Percentiles rank a stretch among this genome's conserved stretches.
phyloP scores from a whole-genome alignment of 305 asterid species.

The Nicotiana rustica region DNA sequence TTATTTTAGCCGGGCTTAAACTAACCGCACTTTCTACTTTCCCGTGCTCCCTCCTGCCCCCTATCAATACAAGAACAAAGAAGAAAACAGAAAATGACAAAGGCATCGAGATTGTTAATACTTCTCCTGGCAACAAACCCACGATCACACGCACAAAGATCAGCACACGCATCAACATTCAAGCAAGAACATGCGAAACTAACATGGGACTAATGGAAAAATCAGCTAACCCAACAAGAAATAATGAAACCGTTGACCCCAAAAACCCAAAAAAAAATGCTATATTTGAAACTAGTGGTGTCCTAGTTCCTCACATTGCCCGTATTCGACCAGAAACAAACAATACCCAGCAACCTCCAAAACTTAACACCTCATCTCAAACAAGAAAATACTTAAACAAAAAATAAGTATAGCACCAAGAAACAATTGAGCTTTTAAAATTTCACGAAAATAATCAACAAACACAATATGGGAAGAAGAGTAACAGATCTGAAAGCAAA shows the following conservation, averaged over 20 bases:
- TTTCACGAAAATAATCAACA: not conserved
- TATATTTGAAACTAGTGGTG: not conserved
- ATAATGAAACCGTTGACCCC: not conserved
- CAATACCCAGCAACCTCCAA: conserved; percentile 23
- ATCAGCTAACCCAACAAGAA: conserved; percentile 13
- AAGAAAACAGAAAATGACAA: not conserved
- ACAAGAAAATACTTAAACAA: conserved; percentile 15
- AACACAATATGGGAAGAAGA: conserved; percentile 28
- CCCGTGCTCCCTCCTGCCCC: not conserved
- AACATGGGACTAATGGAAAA: conserved; percentile 10
- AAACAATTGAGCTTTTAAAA: not conserved
- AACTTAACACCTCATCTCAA: conserved; percentile 29
- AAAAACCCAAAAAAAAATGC: not conserved
- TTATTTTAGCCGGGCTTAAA: conserved; percentile 11
- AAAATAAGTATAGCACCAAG: conserved; percentile 1
- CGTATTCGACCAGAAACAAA: conserved; percentile 27
- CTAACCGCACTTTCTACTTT: not conserved
- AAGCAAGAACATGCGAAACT: not conserved
- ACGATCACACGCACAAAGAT: not conserved
- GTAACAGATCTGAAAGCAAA: conserved; percentile 49
- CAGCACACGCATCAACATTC: not conserved
- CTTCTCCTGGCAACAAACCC: too few species aligned
- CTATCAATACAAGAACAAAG: not conserved
- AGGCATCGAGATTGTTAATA: too few species aligned
- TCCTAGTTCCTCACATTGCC: conserved; percentile 43